phyloP scores from a whole-genome alignment of 768 basidiomycete species.

The Leucosporidium creatinivorum region DNA sequence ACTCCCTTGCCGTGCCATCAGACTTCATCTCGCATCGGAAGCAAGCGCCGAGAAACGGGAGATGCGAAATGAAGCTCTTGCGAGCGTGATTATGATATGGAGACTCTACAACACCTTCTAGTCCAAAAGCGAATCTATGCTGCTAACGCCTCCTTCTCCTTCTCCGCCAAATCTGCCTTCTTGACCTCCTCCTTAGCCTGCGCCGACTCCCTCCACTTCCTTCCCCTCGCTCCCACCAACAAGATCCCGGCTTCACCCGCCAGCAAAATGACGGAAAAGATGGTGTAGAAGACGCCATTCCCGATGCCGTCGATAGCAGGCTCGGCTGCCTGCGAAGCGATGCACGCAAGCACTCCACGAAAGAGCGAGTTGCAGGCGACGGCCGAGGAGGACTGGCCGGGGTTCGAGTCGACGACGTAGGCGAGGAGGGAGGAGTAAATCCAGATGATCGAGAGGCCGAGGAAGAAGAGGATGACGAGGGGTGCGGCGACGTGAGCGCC shows the following conservation, averaged over 20 bases:
- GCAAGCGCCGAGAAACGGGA: too few relatives aligned
- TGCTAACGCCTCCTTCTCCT: too few relatives aligned
- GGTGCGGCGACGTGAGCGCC: constrained; percentile 60
- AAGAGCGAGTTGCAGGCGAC: constrained; percentile 66
- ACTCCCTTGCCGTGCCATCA: too few relatives aligned
- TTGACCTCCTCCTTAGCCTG: too few relatives aligned
- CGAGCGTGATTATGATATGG: too few relatives aligned
- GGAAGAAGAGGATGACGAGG: constrained; percentile 62
- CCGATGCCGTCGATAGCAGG: constrained; percentile 55
- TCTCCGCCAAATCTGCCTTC: too few relatives aligned
- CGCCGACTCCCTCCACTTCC: too few relatives aligned
- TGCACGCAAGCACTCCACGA: constrained; percentile 56
- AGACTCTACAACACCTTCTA: too few relatives aligned
- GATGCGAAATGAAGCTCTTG: too few relatives aligned
- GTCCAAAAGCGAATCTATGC: background rate
- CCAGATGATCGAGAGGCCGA: constrained; percentile 61
- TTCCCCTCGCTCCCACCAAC: too few relatives aligned
- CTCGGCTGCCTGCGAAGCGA: constrained; percentile 64
- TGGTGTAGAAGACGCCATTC: constrained; percentile 16
- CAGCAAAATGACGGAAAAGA: constrained; percentile 45
- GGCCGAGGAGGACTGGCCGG: constrained; percentile 67
- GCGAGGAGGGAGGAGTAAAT: constrained; percentile 61
- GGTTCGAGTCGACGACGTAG: constrained; percentile 80
- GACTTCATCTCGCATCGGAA: too few relatives aligned
- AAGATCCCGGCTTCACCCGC: too few relatives aligned